phyloP scores from a whole-genome alignment of 1,284 basidiomycete genomes.

The Trametes polyzona region DNA sequence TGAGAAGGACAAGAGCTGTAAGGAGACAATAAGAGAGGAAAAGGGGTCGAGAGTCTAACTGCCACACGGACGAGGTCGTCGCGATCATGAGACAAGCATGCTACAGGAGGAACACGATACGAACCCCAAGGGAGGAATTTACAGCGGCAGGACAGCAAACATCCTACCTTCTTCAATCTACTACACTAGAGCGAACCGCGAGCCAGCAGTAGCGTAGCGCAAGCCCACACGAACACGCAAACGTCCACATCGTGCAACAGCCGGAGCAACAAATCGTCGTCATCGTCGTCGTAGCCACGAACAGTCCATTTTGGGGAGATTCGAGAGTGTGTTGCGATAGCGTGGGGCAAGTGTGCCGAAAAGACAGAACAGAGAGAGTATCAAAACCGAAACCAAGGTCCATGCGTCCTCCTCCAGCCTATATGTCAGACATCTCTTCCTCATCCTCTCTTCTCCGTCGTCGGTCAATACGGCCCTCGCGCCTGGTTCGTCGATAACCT shows the following conservation, averaged over 20 bases:
- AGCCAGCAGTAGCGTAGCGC: not conserved
- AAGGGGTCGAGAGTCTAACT: not conserved
- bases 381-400: conserved; percentile 23
- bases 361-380: conserved; percentile 17
- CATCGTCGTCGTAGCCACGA: too few species aligned
- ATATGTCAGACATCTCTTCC: conserved; percentile 12
- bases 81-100: not conserved
- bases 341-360: conserved; percentile 4
- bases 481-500: conserved; percentile 22
- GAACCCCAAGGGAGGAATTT: not conserved
- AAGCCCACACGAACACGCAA: too few species aligned
- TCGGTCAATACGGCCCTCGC: conserved; percentile 23
- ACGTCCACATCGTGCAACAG: too few species aligned
- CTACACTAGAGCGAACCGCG: not conserved
- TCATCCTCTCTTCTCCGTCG: conserved; percentile 4
- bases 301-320: not conserved
- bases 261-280: too few species aligned
- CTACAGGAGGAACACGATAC: not conserved
- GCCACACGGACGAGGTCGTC: not conserved
- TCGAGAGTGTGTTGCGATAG: conserved; percentile 18
- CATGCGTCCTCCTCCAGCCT: conserved; percentile 22
- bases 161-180: not conserved
- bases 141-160: not conserved
- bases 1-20: not conserved
- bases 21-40: not conserved